phyloP scores from a whole-genome alignment of 1,139 yeast species.

The Candida tunisiensis region DNA sequence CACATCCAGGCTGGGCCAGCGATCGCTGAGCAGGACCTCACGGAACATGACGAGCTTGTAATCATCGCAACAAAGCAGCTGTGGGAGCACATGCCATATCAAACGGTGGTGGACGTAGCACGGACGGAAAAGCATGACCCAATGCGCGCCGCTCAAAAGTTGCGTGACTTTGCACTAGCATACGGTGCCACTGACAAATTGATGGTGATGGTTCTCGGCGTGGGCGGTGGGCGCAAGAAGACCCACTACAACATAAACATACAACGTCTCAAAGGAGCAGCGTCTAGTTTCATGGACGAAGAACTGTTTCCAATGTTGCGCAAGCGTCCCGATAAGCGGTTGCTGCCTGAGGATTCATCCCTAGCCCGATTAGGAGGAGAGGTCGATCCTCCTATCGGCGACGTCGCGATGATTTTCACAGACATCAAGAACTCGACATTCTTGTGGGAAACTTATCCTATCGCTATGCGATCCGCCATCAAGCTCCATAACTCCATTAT shows the following conservation, averaged over 20 bases:
- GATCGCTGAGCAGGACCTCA: conserved; percentile 41
- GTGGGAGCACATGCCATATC: conserved; percentile 75
- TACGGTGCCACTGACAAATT: conserved; percentile 77
- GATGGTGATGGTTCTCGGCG: conserved; percentile 60
- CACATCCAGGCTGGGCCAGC: conserved; percentile 85
- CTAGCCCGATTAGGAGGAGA: conserved; percentile 80
- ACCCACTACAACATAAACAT: neutral
- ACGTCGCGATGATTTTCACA: conserved; percentile 87
- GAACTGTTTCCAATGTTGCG: conserved; percentile 29
- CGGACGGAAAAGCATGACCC: conserved; percentile 70
- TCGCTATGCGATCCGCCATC: conserved; percentile 92
- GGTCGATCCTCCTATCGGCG: conserved; percentile 90
- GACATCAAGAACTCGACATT: conserved; percentile 91
- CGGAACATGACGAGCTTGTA: conserved; percentile 65
- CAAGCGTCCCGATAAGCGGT: conserved; percentile 35
- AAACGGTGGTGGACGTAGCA: conserved; percentile 80
- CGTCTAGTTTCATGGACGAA: conserved; percentile 26
- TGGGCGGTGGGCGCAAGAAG: conserved; percentile 1
- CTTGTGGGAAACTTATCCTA: conserved; percentile 85
- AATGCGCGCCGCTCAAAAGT: conserved; percentile 81
- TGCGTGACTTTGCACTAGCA: conserved; percentile 87
- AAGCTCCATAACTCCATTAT: conserved; percentile 84
- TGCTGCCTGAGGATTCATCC: conserved; percentile 55
- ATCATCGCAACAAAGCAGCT: conserved; percentile 73
- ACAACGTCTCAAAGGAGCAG: conserved; percentile 4